phyloP scores from a whole-genome alignment of 1,284 basidiomycete genomes.

The Xerocomus cyaneibrunnescens region DNA sequence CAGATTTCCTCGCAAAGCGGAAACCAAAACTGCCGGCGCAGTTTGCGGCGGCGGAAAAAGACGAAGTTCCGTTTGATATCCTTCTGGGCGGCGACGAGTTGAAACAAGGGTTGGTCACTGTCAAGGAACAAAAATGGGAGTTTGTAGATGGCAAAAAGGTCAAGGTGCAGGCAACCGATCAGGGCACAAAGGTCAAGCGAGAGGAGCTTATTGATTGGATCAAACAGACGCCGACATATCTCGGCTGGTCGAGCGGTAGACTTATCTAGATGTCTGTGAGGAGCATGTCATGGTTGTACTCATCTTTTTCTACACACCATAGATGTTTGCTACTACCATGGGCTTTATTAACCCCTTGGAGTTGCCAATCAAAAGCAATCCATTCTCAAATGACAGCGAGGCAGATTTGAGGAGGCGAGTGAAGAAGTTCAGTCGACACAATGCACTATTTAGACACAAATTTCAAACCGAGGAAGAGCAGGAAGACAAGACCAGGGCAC shows the following conservation, averaged over 20 bases:
- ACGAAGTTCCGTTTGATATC: slow-evolving; percentile 89
- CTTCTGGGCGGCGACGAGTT: slow-evolving; percentile 90
- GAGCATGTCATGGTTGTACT: background rate
- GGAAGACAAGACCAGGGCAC: too few species aligned
- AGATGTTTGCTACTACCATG: background rate
- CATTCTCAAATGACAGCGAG: background rate
- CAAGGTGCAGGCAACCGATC: slow-evolving; percentile 65
- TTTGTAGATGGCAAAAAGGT: slow-evolving; percentile 70
- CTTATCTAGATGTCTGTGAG: slow-evolving; percentile 25
- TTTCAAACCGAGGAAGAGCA: too few species aligned
- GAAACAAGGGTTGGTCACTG: slow-evolving; percentile 78
- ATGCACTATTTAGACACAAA: too few species aligned
- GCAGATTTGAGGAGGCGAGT: too few species aligned
- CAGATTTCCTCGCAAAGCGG: slow-evolving; percentile 91
- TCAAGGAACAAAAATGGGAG: slow-evolving; percentile 92
- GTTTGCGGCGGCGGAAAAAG: slow-evolving; percentile 90
- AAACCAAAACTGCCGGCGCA: slow-evolving; percentile 89
- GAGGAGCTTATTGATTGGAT: slow-evolving; percentile 72
- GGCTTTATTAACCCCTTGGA: background rate
- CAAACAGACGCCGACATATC: slow-evolving; percentile 48
- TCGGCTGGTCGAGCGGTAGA: slow-evolving; percentile 48
- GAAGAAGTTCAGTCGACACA: too few species aligned
- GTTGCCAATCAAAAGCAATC: background rate
- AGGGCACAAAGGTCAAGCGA: slow-evolving; percentile 68
- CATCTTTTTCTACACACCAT: slow-evolving; percentile 5